Evolutionary conservation across 2,329 filamentous ascomycete species (phyloP).

Genomic region (Alternaria hordeiaustralica): DNA sequence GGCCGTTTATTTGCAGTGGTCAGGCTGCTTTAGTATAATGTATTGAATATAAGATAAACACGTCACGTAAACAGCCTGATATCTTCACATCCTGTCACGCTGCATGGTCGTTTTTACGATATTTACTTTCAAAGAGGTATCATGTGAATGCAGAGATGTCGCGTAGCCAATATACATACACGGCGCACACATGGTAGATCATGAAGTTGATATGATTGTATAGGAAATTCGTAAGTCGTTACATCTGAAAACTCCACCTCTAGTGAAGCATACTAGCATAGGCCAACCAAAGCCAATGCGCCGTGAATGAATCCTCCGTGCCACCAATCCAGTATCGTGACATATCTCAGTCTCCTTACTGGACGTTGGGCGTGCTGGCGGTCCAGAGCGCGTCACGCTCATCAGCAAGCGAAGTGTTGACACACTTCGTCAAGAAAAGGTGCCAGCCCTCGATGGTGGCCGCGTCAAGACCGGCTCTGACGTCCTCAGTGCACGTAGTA

Average conservation of each 20-base stretch:
- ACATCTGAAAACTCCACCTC: neutral
- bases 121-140: neutral
- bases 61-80: rapidly evolving
- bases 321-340: neutral
- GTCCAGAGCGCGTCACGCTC: conserved; percentile 59
- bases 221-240: neutral
- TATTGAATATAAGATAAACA: neutral
- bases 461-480: conserved; percentile 54
- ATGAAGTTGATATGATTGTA: neutral
- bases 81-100: neutral
- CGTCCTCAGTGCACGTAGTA: conserved; percentile 56
- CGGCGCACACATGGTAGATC: neutral
- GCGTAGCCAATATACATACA: neutral
- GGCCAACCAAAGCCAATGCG: neutral
- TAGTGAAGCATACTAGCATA: too few relatives aligned
- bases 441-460: conserved; percentile 59
- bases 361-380: conserved; percentile 46
- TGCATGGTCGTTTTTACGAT: rapidly evolving
- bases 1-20: neutral
- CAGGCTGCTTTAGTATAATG: neutral
- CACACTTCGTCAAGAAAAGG: conserved; percentile 61
- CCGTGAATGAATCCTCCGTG: neutral
- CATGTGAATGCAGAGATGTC: neutral
- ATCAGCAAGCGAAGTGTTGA: conserved; percentile 57
- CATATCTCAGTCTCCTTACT: conserved; percentile 16